phyloP scores from a whole-genome alignment of 441 rosid genomes.

The Aquilaria agallochum region DNA sequence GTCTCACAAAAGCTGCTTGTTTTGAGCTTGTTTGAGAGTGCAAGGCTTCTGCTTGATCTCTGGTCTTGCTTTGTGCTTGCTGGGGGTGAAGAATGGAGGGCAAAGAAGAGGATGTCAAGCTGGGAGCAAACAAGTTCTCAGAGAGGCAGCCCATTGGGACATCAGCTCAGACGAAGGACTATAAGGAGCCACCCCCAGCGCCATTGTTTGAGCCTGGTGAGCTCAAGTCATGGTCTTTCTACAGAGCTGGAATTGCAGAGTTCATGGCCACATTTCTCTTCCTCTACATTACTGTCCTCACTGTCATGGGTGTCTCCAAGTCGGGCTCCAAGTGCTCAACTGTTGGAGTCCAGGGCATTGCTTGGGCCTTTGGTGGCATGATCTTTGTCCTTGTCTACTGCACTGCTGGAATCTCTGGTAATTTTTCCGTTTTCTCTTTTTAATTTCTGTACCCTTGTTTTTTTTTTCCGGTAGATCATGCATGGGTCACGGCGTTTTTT shows the following conservation, averaged over 20 bases:
- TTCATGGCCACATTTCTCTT: constrained; percentile 60
- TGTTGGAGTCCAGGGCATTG: constrained; percentile 66
- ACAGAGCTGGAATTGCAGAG: constrained; percentile 70
- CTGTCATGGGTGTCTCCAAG: constrained; percentile 55
- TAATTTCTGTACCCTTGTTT: background rate
- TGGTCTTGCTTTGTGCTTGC: background rate
- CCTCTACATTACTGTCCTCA: constrained; percentile 54
- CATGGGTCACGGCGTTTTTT: background rate
- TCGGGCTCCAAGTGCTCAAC: constrained; percentile 31
- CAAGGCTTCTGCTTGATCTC: background rate
- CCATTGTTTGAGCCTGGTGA: constrained; percentile 63
- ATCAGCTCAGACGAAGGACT: constrained; percentile 48
- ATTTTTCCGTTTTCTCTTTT: background rate
- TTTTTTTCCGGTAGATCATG: background rate
- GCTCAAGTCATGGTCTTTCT: constrained; percentile 68
- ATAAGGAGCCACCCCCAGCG: constrained; percentile 61
- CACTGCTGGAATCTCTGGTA: constrained; percentile 67
- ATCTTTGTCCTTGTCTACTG: constrained; percentile 72
- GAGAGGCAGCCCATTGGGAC: constrained; percentile 50
- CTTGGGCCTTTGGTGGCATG: constrained; percentile 78
- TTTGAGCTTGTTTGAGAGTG: background rate
- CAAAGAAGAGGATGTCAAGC: constrained; percentile 46
- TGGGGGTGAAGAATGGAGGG: constrained; percentile 33
- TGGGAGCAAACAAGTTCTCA: constrained; percentile 42
- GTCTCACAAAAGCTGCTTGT: background rate